Evolutionary conservation across 305 asterid genomes (phyloP).

Genomic region (Fraxinus nigra): DNA sequence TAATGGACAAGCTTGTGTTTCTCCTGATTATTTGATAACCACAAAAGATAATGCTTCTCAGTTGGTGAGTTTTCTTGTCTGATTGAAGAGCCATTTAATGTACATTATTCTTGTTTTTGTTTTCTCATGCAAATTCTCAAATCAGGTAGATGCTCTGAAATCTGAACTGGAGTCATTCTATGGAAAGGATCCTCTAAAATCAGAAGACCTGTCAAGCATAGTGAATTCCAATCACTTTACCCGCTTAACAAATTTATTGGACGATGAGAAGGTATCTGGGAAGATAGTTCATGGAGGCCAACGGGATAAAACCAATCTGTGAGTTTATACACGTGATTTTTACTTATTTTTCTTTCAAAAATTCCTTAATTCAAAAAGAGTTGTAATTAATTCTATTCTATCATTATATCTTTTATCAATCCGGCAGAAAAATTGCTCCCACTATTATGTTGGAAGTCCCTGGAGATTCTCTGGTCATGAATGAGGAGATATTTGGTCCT

Average conservation of each 20-base stretch:
- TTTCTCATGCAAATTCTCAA: constrained; percentile 19
- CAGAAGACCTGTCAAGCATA: constrained; percentile 69
- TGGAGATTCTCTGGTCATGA: constrained; percentile 64
- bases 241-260: constrained; percentile 61
- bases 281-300: constrained; percentile 85
- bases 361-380: background rate
- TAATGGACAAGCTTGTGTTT: constrained; percentile 85
- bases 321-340: constrained; percentile 36
- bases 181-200: constrained; percentile 71
- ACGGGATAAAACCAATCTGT: constrained; percentile 64
- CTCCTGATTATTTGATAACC: constrained; percentile 82
- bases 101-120: background rate
- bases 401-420: background rate
- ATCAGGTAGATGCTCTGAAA: constrained; percentile 58
- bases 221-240: constrained; percentile 64
- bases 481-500: constrained; percentile 90
- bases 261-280: constrained; percentile 65
- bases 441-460: constrained; percentile 68
- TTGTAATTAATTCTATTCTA: background rate
- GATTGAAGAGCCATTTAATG: constrained; percentile 6
- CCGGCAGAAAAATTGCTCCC: constrained; percentile 60
- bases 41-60: constrained; percentile 59
- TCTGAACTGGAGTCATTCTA: constrained; percentile 67
- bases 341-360: background rate
- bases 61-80: constrained; percentile 43